Percentiles rank a stretch among this genome's conserved stretches.
These are phyloP conservation scores for Microbotryum scabiosae DNA, from an alignment of 1,284 basidiomycete genomes.

Conservation along the genomic window DNA sequence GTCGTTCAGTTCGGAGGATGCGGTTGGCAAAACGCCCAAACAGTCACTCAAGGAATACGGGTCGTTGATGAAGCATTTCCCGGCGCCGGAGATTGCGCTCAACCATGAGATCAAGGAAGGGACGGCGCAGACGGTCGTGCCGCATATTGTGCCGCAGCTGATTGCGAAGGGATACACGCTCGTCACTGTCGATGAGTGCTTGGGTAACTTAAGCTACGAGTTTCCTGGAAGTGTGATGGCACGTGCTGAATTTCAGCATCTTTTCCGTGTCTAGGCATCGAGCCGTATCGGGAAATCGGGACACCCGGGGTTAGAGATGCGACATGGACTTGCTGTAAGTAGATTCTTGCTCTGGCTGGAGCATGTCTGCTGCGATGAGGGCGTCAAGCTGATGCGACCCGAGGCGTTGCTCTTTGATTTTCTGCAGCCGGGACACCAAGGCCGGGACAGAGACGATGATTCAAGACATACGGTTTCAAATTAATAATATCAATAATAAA, in stretches of 20 bases:
- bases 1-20: constrained; percentile 32
- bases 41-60: constrained; percentile 18
- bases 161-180: constrained; percentile 27
- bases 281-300: constrained; percentile 29
- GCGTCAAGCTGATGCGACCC: too few relatives aligned
- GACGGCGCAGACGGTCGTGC: constrained; percentile 24
- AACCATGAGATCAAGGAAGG: constrained; percentile 21
- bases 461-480: too few relatives aligned
- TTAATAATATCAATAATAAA: too few relatives aligned
- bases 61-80: constrained; percentile 4
- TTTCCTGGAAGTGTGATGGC: too few relatives aligned
- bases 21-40: constrained; percentile 5
- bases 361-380: too few relatives aligned
- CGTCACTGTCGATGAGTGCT: constrained; percentile 28
- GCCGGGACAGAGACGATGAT: too few relatives aligned
- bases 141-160: constrained; percentile 24
- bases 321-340: constrained; percentile 21
- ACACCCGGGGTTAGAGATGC: constrained; percentile 21
- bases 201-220: constrained; percentile 7
- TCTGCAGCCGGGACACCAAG: too few relatives aligned
- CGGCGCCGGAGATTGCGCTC: constrained; percentile 17
- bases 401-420: too few relatives aligned
- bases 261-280: background rate
- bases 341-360: too few relatives aligned
- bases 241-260: too few relatives aligned